Evolutionary conservation across 2,329 filamentous ascomycete genomes (phyloP).

Genomic region (Xylariaceae sp.): DNA sequence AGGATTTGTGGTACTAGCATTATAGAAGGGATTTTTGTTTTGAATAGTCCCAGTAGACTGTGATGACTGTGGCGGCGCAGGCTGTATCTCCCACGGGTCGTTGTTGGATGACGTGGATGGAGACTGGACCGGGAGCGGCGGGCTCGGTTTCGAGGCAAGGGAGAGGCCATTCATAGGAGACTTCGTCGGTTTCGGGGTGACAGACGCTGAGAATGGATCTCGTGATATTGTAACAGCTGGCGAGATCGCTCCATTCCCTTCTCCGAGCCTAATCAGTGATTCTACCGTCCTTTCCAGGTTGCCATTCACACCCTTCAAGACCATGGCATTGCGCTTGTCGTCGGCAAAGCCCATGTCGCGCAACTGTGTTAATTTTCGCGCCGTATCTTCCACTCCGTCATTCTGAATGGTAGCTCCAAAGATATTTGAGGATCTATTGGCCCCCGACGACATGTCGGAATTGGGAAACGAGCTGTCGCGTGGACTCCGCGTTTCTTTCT

Average conservation of each 20-base stretch:
- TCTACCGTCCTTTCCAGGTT: conserved; percentile 86
- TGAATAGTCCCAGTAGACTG: conserved; percentile 63
- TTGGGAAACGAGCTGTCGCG: conserved; percentile 35
- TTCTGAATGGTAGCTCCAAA: conserved; percentile 68
- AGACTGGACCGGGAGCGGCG: conserved; percentile 23
- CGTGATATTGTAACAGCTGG: conserved; percentile 45
- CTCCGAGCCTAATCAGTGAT: conserved; percentile 77
- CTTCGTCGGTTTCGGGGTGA: conserved; percentile 49
- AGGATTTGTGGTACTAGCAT: conserved; percentile 59
- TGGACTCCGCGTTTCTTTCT: conserved; percentile 44
- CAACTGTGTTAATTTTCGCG: conserved; percentile 73
- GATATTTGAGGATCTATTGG: conserved; percentile 64
- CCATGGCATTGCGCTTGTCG: conserved; percentile 73
- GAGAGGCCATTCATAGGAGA: conserved; percentile 28
- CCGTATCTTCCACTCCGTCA: conserved; percentile 57
- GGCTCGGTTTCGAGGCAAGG: conserved; percentile 25
- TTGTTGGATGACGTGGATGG: conserved; percentile 48
- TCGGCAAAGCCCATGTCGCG: conserved; percentile 92
- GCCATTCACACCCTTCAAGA: conserved; percentile 79
- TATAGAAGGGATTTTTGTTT: conserved; percentile 59
- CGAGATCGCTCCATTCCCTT: conserved; percentile 51
- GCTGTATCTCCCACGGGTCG: conserved; percentile 65
- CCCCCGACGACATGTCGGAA: conserved; percentile 33
- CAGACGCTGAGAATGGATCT: conserved; percentile 50
- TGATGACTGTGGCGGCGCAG: conserved; percentile 58